Base-by-base conservation (phyloP, 805 yeast species). In the Myxozyma neglecta region DNA sequence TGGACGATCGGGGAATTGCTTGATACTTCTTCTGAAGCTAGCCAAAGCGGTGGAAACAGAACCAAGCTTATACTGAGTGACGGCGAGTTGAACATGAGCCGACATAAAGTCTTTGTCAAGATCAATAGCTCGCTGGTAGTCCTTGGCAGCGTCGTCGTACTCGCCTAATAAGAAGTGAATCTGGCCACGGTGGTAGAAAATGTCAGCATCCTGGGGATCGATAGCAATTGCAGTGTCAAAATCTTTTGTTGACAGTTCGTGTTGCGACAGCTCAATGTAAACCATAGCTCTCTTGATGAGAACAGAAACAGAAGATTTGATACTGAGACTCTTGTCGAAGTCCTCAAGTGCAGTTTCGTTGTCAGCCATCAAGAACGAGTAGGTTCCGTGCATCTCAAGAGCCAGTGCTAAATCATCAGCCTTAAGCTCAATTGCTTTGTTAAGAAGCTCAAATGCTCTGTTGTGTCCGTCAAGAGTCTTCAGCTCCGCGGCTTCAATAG, bases 161-260 rank as follows among this genome's bases (percentile, higher is more conserved):
- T 90, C 89, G 65, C 86, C 87, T 65, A 89, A 84, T 71, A 94
- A 79, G 78, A 92, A 93, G 75, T 82, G 84, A 73, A 92, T 81
- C 83, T 94, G 99, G 69, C 96, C 99, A 74, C 88, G 85, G 78
- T 94, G 99, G 80, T 94, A 94, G 80, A 86, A 89, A 68, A 88
- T 83, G 72, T 94, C 97, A 39, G 94, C 85, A 71, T 85, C 84
- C 29, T 83, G 77, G 53, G 93, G 84, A 71, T 89, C 86, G 64
- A 88, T 72, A 62, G 80, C 77, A 63, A 85, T 79, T 20, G 97
- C 98, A 57, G 80, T 77, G 56, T 84, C 83, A 71, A 94, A 91
- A 75, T 86, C 88, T 51, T 77, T 75, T 53, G 79, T 77, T 53
- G 96, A 86, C 65, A 83, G 87, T 18, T 77, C 76, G 59, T 81